A percentile compares a stretch with the other conserved stretches of the same genome.
Conservation (phyloP, 2,329 filamentous ascomycete species). For the Chaetoscypha palmicola region DNA sequence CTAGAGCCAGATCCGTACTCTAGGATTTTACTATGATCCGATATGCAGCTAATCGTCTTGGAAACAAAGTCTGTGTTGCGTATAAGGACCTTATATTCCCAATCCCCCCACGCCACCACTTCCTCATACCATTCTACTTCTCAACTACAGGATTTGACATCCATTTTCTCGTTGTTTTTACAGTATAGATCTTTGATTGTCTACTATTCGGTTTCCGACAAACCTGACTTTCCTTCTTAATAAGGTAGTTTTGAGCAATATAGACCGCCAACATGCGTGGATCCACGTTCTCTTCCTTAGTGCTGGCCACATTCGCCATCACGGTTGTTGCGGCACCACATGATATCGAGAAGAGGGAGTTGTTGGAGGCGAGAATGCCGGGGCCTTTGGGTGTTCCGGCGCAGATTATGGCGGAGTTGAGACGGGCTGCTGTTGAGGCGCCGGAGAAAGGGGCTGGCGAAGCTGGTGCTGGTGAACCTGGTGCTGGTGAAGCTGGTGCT, state of each 20-base stretch:
- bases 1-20: no score
- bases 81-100: no score
- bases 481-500: not conserved
- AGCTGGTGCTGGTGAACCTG: not conserved
- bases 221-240: not conserved
- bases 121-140: no score
- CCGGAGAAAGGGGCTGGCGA: not conserved
- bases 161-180: not conserved
- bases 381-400: not conserved
- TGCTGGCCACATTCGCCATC: slow-evolving; percentile 17
- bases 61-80: no score
- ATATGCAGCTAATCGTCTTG: no score
- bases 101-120: no score
- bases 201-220: not conserved
- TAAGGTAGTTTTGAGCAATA: no score
- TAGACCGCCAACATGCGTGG: slow-evolving; percentile 16
- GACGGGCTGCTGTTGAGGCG: not conserved
- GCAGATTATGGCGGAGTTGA: not conserved
- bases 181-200: not conserved
- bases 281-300: slow-evolving; percentile 15
- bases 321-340: slow-evolving; percentile 12
- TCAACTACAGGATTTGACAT: not conserved
- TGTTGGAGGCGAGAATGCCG: not conserved
- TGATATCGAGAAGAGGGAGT: not conserved
- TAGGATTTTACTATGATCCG: no score